Evolutionary conservation across 768 basidiomycete species (phyloP).

Genomic region (Termitomyces sp.): DNA sequence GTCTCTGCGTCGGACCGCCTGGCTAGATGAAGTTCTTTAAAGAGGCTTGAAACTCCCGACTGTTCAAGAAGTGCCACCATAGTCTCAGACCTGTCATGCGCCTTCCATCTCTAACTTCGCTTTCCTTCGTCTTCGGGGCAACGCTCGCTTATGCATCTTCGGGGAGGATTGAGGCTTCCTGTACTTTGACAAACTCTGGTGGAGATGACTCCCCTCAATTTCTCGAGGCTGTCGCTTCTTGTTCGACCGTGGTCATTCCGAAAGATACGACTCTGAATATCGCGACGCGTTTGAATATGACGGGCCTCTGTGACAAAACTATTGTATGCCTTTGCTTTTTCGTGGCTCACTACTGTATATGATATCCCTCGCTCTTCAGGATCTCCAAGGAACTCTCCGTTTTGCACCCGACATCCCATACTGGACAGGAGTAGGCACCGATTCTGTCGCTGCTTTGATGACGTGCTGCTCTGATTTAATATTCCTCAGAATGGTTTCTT

Average conservation of each 20-base stretch:
- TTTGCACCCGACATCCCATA: slow-evolving; percentile 52
- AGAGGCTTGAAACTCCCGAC: neutral
- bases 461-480: neutral
- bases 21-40: neutral
- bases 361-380: slow-evolving; percentile 21
- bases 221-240: slow-evolving; percentile 40
- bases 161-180: slow-evolving; percentile 20
- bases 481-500: slow-evolving; percentile 46
- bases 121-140: slow-evolving; percentile 8
- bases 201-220: slow-evolving; percentile 53
- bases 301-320: slow-evolving; percentile 45
- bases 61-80: neutral
- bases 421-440: slow-evolving; percentile 44
- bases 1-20: slow-evolving; percentile 13
- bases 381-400: slow-evolving; percentile 48
- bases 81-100: slow-evolving; percentile 12
- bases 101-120: neutral
- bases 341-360: neutral
- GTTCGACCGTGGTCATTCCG: slow-evolving; percentile 43
- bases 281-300: slow-evolving; percentile 52
- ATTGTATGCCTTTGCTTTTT: slow-evolving; percentile 34
- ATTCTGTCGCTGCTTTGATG: neutral
- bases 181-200: slow-evolving; percentile 43
- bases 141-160: slow-evolving; percentile 6
- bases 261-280: slow-evolving; percentile 48